Conservation (phyloP, 2,329 filamentous ascomycete genomes). For the Pseudopyricularia javanii region DNA sequence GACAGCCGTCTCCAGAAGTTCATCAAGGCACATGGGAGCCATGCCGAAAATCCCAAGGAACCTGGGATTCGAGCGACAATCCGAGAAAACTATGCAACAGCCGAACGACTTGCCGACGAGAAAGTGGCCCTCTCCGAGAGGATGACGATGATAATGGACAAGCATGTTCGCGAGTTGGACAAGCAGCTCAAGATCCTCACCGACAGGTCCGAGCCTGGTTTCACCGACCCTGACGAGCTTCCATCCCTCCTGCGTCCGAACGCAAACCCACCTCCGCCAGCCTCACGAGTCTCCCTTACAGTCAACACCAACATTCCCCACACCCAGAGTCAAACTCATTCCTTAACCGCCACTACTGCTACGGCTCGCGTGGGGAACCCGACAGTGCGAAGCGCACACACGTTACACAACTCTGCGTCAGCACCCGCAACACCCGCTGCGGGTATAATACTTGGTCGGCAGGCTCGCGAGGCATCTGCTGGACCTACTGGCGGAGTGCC, state of each 20-base stretch:
- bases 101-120: conserved; percentile 60
- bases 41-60: conserved; percentile 65
- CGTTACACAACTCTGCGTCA: conserved; percentile 38
- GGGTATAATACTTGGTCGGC: conserved; percentile 44
- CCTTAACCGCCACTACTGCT: conserved; percentile 23
- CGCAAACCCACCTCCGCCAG: conserved; percentile 29
- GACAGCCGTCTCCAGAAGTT: conserved; percentile 70
- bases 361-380: conserved; percentile 28
- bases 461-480: conserved; percentile 43
- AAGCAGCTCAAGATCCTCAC: conserved; percentile 48
- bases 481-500: conserved; percentile 35
- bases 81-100: conserved; percentile 53
- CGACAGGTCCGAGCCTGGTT: conserved; percentile 48
- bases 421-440: conserved; percentile 49
- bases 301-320: conserved; percentile 20
- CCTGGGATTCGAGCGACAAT: conserved; percentile 54
- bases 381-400: conserved; percentile 36
- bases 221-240: conserved; percentile 49
- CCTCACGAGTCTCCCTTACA: conserved; percentile 22
- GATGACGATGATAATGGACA: conserved; percentile 45
- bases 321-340: conserved; percentile 4
- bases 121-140: conserved; percentile 62
- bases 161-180: conserved; percentile 51
- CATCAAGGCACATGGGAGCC: conserved; percentile 65
- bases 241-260: conserved; percentile 49